Conservation (phyloP, 2,329 filamentous ascomycete species). For the Neonectria hederae region DNA sequence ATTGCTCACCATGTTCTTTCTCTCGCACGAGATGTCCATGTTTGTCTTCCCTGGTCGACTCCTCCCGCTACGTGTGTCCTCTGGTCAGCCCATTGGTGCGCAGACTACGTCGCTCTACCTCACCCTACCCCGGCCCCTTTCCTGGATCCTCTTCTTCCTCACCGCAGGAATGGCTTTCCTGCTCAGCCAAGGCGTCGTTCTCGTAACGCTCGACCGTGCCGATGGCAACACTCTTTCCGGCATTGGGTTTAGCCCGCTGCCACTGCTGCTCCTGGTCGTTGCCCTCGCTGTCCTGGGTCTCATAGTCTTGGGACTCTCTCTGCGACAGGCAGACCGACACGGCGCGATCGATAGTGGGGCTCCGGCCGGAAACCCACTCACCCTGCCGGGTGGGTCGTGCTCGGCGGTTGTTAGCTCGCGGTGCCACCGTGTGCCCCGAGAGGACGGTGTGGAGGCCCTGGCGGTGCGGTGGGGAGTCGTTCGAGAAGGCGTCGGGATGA, state of each 20-base stretch:
- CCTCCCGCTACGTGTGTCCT: conserved; percentile 57
- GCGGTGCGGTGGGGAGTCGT: conserved; percentile 59
- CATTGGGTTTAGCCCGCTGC: conserved; percentile 55
- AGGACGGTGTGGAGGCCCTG: conserved; percentile 48
- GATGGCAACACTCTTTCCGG: conserved; percentile 37
- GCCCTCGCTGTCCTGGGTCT: conserved; percentile 50
- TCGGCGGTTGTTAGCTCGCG: conserved; percentile 62
- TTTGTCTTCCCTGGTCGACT: conserved; percentile 48
- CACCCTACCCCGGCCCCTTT: conserved; percentile 58
- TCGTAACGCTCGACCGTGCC: conserved; percentile 44
- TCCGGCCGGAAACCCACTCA: conserved; percentile 59
- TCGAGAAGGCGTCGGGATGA: conserved; percentile 49
- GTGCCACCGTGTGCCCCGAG: conserved; percentile 53
- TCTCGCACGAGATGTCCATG: conserved; percentile 60
- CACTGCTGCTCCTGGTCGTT: conserved; percentile 53
- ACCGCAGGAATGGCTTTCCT: conserved; percentile 57
- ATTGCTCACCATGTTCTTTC: conserved; percentile 58
- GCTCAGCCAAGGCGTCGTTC: conserved; percentile 56
- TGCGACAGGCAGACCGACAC: conserved; percentile 51
- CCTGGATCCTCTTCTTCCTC: conserved; percentile 55
- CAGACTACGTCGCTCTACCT: conserved; percentile 60
- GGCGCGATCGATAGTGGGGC: conserved; percentile 48
- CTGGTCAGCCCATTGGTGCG: conserved; percentile 52
- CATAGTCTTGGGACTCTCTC: conserved; percentile 50
- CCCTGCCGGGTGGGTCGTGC: conserved; percentile 57